Base-by-base conservation (phyloP, 768 basidiomycete genomes). In the Dioszegia crocea region DNA sequence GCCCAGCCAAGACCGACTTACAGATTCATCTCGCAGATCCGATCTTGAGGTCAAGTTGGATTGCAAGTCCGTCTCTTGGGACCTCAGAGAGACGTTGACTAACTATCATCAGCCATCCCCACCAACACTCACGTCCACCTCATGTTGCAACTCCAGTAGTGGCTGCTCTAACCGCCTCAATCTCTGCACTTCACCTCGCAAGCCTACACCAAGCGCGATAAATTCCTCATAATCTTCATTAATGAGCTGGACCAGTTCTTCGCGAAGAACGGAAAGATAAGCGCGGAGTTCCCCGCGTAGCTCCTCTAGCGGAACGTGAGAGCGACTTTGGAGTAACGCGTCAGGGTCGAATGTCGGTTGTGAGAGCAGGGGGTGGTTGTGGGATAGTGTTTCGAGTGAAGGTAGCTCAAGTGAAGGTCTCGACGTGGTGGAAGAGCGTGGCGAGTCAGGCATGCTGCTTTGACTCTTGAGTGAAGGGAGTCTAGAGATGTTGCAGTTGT, bases 141-240 rank as follows among this genome's bases (percentile, higher is more conserved):
- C 84, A 30, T 72, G 69, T 64, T 84, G 84, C 21, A 98, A 74
- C 21, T 79, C 81, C 9, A 70, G 77, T 51, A 99, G 75, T 0
- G 94, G 93, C 24, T 76, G 76, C 64, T 85, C 85, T 57, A 99
- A 73, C 58, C 82, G 80, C 58, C 82, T 81, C 66, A 94, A 75
- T 63, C 90, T 81, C 38, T 81, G 80, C 2, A 88, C 88, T 77
- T 97, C 93, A 43, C 88, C 91, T 64, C 86, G 83, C 63, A 98
- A 76, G 68, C 97, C 91, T 2, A 93, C 92, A 63, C 93, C 93
- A 29, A 99, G 81, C 66, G 89, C 91, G 69, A 98, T 94, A 74
- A 98, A 99, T 14, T 92, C 92, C 75, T 92, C 92, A 71, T 98
- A 99, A 78, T 98, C 96, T 67, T 91, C 88, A 77, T 99, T 98